Base-by-base conservation (phyloP, 2,329 filamentous ascomycete species). In the Exophiala oligosperma region DNA sequence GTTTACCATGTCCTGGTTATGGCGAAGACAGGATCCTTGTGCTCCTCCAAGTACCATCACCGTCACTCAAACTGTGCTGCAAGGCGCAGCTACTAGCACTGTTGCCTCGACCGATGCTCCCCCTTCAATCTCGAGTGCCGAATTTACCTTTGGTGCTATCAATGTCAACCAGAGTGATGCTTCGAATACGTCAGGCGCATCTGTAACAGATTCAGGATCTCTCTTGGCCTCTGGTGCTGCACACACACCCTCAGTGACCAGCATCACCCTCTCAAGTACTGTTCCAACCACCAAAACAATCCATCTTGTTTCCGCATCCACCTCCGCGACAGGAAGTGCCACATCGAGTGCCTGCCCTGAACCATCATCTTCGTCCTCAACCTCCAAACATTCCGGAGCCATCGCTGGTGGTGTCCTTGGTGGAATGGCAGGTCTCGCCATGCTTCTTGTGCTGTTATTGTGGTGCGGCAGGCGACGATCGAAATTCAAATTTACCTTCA, bases 401-500 rank as follows among this genome's bases (percentile, higher is more conserved):
- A 60, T 64, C n/a, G 62, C 62, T 8, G 62, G 62, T 21, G 53
- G 57, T 21, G 57, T 64, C 21, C 49, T 64, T 26, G 62, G 62
- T 23, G 52, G 49, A 7, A 44, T 63, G 54, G 62, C 62, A 8
- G 62, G 60, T 14, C 35, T 63, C 9, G 60, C 57, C n/a, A 46
- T 64, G 14, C 37, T 64, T 23, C 46, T 56, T 4, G 41, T 57
- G 8, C 57, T 64, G 6, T 48, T 64, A 14, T 29, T 52, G 17
- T 64, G 52, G 40, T 62, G 57, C 52, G 50, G 54, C 29, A 37
- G 54, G 29, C 54, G 62, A 40, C 58, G 56, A 29, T 26, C 28
- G 17, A 54, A 52, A 47, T 9, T 50, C n/a, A 64, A 60, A 38
- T 23, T 64, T 37, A 59, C 48, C 12, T 53, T 64, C 49, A 60